Percentiles rank a stretch among this genome's conserved stretches.
Conservation (phyloP, 495 filamentous ascomycete genomes). For the Pseudomonodictys pantanalensis region DNA sequence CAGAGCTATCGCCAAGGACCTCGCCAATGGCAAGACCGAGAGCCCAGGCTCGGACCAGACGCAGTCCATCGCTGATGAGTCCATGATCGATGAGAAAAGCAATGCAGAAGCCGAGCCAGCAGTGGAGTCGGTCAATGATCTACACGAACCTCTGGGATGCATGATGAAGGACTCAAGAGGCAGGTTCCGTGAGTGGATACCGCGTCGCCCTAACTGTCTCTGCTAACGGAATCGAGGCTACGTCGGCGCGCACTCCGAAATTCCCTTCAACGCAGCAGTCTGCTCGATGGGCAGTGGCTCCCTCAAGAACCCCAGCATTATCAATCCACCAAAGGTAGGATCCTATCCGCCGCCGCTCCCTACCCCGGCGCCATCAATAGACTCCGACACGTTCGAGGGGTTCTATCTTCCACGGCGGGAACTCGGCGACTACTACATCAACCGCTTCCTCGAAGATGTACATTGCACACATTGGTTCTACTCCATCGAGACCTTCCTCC, state of each 20-base stretch:
- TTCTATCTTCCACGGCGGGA: conserved; percentile 23
- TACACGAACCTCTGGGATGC: conserved; percentile 28
- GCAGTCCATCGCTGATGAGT: conserved; percentile 6
- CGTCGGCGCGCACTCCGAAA: conserved; percentile 29
- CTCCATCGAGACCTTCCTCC: conserved; percentile 20
- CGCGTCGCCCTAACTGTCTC: background rate
- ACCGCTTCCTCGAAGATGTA: conserved; percentile 24
- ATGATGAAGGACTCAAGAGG: conserved; percentile 30
- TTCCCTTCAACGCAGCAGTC: conserved; percentile 30
- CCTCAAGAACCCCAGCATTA: conserved; percentile 11
- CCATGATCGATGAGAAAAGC: conserved; percentile 1
- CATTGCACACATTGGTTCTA: conserved; percentile 31
- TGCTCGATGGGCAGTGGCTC: conserved; percentile 9
- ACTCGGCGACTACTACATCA: conserved; percentile 21
- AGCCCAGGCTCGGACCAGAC: conserved; percentile 2
- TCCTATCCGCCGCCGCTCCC: conserved; percentile 19
- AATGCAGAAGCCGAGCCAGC: conserved; percentile 8
- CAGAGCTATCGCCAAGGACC: conserved; percentile 19
- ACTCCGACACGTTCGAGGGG: background rate
- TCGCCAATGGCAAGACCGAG: conserved; percentile 7
- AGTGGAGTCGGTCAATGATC: conserved; percentile 24
- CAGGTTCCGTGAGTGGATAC: conserved; percentile 9
- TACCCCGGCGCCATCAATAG: conserved; percentile 15
- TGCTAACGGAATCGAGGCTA: too few species aligned
- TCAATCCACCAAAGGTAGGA: conserved; percentile 19